Percentiles rank a stretch among this genome's conserved stretches.
Evolutionary conservation across 345 rosid species (phyloP).

Genomic region (Salix exigua): DNA sequence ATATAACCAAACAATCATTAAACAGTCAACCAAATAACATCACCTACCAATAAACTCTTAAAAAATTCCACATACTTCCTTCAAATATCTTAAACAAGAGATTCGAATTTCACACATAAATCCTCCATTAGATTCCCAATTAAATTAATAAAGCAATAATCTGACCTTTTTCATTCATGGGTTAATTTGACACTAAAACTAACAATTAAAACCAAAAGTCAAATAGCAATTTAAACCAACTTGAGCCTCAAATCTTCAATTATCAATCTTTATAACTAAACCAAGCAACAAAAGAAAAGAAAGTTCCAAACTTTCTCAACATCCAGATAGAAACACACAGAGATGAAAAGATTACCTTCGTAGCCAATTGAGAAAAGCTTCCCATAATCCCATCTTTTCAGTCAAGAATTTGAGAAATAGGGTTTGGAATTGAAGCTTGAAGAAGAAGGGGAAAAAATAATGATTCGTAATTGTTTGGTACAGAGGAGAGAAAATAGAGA

Average conservation of each 20-base stretch:
- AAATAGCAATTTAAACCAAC: background rate
- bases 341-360: conserved; percentile 25
- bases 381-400: conserved; percentile 35
- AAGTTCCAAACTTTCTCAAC: background rate
- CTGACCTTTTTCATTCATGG: background rate
- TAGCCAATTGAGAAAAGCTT: conserved; percentile 40
- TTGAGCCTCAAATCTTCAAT: background rate
- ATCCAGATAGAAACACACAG: background rate
- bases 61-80: background rate
- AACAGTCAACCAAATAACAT: background rate
- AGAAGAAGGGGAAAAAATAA: background rate
- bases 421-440: background rate
- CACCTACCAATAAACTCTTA: background rate
- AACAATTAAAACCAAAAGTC: background rate
- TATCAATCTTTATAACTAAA: background rate
- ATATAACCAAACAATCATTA: background rate
- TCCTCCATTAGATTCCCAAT: background rate
- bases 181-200: background rate
- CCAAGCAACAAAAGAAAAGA: background rate
- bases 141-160: background rate
- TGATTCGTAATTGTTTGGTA: background rate
- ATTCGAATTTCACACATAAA: background rate
- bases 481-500: background rate
- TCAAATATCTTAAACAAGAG: background rate
- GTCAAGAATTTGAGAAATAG: background rate